These are phyloP conservation scores for Peniophora sp. DNA, from an alignment of 1,284 basidiomycete species.

Conservation along the genomic window DNA sequence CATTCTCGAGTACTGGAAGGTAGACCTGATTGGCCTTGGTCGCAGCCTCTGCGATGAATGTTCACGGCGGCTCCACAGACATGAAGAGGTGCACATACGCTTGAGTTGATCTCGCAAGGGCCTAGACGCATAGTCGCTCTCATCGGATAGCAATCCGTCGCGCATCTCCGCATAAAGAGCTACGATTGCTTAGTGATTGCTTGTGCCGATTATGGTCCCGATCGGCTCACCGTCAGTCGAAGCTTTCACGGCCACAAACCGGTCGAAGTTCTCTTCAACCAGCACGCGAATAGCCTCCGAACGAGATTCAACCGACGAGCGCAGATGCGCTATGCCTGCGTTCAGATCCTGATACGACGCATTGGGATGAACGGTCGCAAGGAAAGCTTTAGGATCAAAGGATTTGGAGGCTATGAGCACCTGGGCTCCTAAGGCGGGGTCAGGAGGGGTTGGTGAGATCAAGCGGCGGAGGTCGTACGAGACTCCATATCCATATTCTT, in stretches of 20 bases:
- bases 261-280: slow-evolving; percentile 97
- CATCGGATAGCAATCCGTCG: slow-evolving; percentile 73
- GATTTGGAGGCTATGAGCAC: slow-evolving; percentile 86
- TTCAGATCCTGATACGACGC: slow-evolving; percentile 91
- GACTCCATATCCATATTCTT: slow-evolving; percentile 66
- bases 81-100: slow-evolving; percentile 37
- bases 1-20: slow-evolving; percentile 92
- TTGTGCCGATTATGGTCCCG: not conserved
- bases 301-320: slow-evolving; percentile 75
- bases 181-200: slow-evolving; percentile 21
- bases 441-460: not conserved
- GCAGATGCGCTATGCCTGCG: slow-evolving; percentile 65
- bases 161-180: slow-evolving; percentile 92
- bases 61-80: slow-evolving; percentile 3
- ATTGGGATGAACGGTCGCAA: slow-evolving; percentile 90
- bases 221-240: slow-evolving; percentile 77
- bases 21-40: slow-evolving; percentile 95
- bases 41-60: slow-evolving; percentile 53
- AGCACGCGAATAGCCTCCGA: slow-evolving; percentile 91
- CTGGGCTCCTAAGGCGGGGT: slow-evolving; percentile 50
- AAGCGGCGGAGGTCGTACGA: slow-evolving; percentile 39
- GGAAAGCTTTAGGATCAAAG: slow-evolving; percentile 93
- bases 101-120: slow-evolving; percentile 81
- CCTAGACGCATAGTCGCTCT: slow-evolving; percentile 77
- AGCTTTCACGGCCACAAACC: slow-evolving; percentile 96